Percentiles rank a stretch among this genome's conserved stretches.
These are phyloP conservation scores for Trichoderma atrobrunneum DNA, from an alignment of 2,329 filamentous ascomycete species.

Conservation along the genomic window DNA sequence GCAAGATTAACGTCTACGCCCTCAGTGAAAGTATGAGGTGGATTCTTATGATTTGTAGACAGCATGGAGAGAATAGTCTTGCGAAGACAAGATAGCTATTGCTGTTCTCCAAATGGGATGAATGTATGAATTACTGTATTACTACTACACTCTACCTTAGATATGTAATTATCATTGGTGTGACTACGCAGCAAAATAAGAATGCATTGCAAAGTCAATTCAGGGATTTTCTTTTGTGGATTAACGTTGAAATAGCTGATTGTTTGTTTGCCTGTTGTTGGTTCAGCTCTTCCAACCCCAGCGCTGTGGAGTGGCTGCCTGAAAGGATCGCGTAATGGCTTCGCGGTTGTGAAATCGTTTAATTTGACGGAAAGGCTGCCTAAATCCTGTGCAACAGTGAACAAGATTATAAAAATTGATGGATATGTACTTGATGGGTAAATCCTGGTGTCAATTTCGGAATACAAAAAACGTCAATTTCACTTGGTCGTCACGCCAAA, in stretches of 20 bases:
- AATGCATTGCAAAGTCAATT: neutral
- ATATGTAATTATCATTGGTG: neutral
- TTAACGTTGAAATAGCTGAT: neutral
- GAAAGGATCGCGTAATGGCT: neutral
- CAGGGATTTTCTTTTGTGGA: neutral
- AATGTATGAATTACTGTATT: neutral
- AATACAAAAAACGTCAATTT: neutral
- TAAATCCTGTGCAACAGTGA: neutral
- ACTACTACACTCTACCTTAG: neutral
- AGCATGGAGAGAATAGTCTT: too few species aligned
- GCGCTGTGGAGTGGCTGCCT: slow-evolving; percentile 5
- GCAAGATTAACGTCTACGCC: slow-evolving; percentile 28
- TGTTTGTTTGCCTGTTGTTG: neutral
- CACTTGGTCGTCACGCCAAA: neutral
- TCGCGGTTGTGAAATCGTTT: neutral
- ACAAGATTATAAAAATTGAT: neutral
- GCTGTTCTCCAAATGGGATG: neutral
- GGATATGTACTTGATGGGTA: neutral
- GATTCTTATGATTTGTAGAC: neutral
- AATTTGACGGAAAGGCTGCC: neutral
- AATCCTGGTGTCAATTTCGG: neutral
- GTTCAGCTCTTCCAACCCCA: neutral
- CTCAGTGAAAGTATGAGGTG: neutral
- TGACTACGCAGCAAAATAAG: neutral
- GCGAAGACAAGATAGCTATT: neutral